Evolutionary conservation across 2,329 filamentous ascomycete genomes (phyloP).

Genomic region (Beauveria asiatica): DNA sequence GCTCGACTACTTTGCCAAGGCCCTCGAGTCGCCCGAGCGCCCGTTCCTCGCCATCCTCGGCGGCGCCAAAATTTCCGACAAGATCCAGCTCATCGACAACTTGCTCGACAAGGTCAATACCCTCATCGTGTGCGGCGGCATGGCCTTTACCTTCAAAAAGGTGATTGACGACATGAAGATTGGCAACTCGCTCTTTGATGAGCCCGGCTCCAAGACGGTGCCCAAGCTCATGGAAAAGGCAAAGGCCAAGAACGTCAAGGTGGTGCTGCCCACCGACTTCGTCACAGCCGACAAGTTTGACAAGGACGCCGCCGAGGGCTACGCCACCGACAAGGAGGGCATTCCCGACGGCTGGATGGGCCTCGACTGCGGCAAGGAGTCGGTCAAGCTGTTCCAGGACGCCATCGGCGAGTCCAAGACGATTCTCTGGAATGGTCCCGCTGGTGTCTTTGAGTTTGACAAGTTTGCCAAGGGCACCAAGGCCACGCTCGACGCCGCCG

Average conservation of each 20-base stretch:
- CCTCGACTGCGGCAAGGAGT: constrained; percentile 87
- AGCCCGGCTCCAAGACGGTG: constrained; percentile 88
- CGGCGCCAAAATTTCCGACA: constrained; percentile 97
- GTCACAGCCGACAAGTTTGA: constrained; percentile 93
- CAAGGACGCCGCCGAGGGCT: constrained; percentile 70
- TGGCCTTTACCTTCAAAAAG: constrained; percentile 99
- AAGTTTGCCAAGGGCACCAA: constrained; percentile 90
- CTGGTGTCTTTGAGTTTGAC: constrained; percentile 96
- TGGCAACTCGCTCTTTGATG: constrained; percentile 85
- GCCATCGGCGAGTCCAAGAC: constrained; percentile 85
- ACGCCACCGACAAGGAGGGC: constrained; percentile 76
- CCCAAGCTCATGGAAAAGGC: constrained; percentile 85
- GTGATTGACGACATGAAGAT: constrained; percentile 87
- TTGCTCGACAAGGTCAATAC: constrained; percentile 96
- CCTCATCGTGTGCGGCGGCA: constrained; percentile 90
- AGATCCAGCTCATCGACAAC: constrained; percentile 99
- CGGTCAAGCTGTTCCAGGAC: constrained; percentile 77
- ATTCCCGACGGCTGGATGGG: constrained; percentile 98
- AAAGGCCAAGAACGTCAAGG: constrained; percentile 90
- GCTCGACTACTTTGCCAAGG: constrained; percentile 98
- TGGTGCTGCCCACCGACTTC: constrained; percentile 91
- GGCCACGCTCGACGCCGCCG: constrained; percentile 80
- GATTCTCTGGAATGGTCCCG: constrained; percentile 97
- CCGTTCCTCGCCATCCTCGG: constrained; percentile 98
- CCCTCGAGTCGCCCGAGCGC: constrained; percentile 83